These are phyloP conservation scores for Microbotryum silenes-acaulis DNA, from an alignment of 1,284 basidiomycete genomes.

Conservation along the genomic window DNA sequence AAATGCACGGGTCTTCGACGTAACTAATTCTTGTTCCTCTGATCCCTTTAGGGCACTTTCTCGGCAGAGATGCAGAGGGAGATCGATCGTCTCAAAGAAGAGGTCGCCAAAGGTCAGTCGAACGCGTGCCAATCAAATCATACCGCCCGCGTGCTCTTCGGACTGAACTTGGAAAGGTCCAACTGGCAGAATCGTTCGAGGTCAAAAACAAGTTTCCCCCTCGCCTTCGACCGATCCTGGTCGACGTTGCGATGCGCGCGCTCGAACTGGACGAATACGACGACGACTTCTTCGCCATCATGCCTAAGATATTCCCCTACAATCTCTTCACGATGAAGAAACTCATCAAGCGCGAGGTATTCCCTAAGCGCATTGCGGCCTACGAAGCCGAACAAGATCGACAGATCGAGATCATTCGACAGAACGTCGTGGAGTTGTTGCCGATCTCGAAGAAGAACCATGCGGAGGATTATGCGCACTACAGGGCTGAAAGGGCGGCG, in stretches of 20 bases:
- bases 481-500: conserved; percentile 6
- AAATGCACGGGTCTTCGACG: too few relatives aligned
- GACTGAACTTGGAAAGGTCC: too few relatives aligned
- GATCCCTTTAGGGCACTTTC: conserved; percentile 42
- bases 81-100: conserved; percentile 56
- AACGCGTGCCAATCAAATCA: too few relatives aligned
- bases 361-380: conserved; percentile 17
- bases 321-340: conserved; percentile 61
- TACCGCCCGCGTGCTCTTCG: too few relatives aligned
- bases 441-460: conserved; percentile 15
- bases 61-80: conserved; percentile 58
- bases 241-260: conserved; percentile 65
- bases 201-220: conserved; percentile 67
- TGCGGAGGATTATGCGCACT: conserved; percentile 7
- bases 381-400: conserved; percentile 11
- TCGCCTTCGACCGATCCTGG: conserved; percentile 62
- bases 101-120: conserved; percentile 50
- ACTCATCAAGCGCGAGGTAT: conserved; percentile 34
- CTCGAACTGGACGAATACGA: conserved; percentile 78
- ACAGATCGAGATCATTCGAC: conserved; percentile 6
- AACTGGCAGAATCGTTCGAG: too few relatives aligned
- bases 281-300: conserved; percentile 79
- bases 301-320: conserved; percentile 82
- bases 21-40: too few relatives aligned
- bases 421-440: conserved; percentile 11